A percentile compares a stretch with the other conserved stretches of the same genome.
phyloP scores from a whole-genome alignment of 169 alveolate genomes.

The Plasmodium gonderi region DNA sequence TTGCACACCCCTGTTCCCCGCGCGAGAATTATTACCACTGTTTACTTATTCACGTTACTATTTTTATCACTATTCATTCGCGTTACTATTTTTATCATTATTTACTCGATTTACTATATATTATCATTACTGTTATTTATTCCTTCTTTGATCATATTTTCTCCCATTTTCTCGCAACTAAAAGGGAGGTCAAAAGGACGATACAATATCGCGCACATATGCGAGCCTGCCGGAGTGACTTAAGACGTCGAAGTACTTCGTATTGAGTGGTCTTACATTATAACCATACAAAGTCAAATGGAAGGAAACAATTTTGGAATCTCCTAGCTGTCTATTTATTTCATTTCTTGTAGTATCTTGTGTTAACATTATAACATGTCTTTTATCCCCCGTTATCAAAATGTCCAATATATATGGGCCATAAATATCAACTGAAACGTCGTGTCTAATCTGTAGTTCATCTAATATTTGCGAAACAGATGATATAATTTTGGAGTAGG shows the following conservation, averaged over 20 bases:
- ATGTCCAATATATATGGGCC: constrained; percentile 66
- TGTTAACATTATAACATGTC: constrained; percentile 69
- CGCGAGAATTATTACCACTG: too few relatives aligned
- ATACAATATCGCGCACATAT: constrained; percentile 7
- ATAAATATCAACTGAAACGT: constrained; percentile 49
- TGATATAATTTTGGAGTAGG: constrained; percentile 27
- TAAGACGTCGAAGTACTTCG: constrained; percentile 39
- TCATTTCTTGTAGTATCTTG: constrained; percentile 75
- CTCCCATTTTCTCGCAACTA: background rate
- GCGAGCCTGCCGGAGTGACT: background rate
- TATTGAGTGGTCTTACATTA: constrained; percentile 45
- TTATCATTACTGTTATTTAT: too few relatives aligned
- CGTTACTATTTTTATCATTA: too few relatives aligned
- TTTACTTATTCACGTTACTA: too few relatives aligned
- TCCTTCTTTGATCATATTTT: background rate
- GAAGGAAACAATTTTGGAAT: constrained; percentile 38
- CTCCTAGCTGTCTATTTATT: constrained; percentile 32
- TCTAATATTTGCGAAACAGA: constrained; percentile 30
- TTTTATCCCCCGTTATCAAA: constrained; percentile 35
- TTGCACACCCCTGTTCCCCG: too few relatives aligned
- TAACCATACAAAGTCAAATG: constrained; percentile 68
- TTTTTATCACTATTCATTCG: too few relatives aligned
- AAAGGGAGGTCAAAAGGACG: background rate
- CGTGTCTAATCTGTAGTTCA: constrained; percentile 27
- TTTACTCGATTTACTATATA: too few relatives aligned